Base-by-base conservation (phyloP, 306 rosid species). In the Inga leiocalycina region DNA sequence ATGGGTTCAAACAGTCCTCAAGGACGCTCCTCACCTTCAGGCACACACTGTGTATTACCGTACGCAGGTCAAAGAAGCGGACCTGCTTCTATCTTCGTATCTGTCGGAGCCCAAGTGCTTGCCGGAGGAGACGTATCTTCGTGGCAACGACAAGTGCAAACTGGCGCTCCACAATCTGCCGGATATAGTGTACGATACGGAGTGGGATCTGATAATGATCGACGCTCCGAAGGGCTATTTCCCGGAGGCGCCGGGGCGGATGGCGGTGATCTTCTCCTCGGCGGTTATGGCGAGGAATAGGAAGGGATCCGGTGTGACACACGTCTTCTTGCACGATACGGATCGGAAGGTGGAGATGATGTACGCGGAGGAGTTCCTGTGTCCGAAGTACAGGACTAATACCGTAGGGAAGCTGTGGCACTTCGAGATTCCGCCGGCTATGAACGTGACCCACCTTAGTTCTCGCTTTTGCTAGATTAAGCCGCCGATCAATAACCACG, bases 171-270 rank as follows among this genome's bases (percentile, higher is more conserved):
- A 86, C 8, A 90, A 96, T n/a, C 81, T 96, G 0, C 97, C 98
- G 0, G 90, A 86, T 0, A 92, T 85, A 85, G 90, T 94, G 44
- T 96, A 96, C 71, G 92, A 89, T 2, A 92, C 16, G 41, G 98
- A 94, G 77, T 96, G 99, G 99, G 99, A 96, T 68, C 79, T 94
- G 54, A 91, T 96, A 27, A 96, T 96, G 99, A 81, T 96, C 68
- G 97, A 96, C 76, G 99, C 98, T 39, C 99, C 99, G 0, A 71
- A 81, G 0, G 99, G 98, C 0, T 96, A 96, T 46, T 96, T 77
- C 12, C 86, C 97, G 0, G 95, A 94, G 87, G 97, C 97, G 0
- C 99, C 98, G 2, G 99, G 98, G 1, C 10, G 99, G 43, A 96
- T 96, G 99, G 97, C 81, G 5, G 98, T 95, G 12, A 95, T 96